phyloP scores from a whole-genome alignment of 225 moss, liverwort and hornwort genomes.

The Pseudoscleropodium purum region DNA sequence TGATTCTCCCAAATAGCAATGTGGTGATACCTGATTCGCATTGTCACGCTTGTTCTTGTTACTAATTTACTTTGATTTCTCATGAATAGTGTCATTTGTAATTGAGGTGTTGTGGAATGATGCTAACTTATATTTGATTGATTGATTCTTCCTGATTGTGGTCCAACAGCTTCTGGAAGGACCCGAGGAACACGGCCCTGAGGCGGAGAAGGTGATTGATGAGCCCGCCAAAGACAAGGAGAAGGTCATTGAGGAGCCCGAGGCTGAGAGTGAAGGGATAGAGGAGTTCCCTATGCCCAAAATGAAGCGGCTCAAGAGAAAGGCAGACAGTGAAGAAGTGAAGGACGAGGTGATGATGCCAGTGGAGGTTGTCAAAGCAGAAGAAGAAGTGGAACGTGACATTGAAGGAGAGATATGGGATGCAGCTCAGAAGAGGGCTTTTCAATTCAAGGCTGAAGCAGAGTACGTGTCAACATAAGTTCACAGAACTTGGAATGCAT shows the following conservation, averaged over 20 bases:
- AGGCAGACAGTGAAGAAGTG: not conserved
- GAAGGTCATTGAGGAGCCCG: not conserved
- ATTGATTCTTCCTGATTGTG: not conserved
- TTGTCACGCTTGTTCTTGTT: not conserved
- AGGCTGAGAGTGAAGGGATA: slow-evolving; percentile 1
- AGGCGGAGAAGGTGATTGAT: not conserved
- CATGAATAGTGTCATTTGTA: not conserved
- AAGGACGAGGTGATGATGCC: slow-evolving; percentile 10
- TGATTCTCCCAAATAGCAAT: not conserved
- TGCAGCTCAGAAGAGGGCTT: slow-evolving; percentile 41
- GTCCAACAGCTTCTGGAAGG: slow-evolving; percentile 12
- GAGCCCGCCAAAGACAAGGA: not conserved
- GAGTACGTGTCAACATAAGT: slow-evolving; percentile 30
- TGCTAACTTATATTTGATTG: not conserved
- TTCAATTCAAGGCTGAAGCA: slow-evolving; percentile 50
- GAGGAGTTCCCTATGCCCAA: not conserved
- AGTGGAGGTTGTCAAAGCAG: not conserved
- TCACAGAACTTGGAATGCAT: not conserved
- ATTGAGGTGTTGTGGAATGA: not conserved
- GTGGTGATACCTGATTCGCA: not conserved
- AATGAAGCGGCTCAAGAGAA: slow-evolving; percentile 27
- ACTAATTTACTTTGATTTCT: not conserved
- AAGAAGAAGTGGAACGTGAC: slow-evolving; percentile 1
- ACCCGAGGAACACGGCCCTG: slow-evolving; percentile 4
- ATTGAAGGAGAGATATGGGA: slow-evolving; percentile 18